Evolutionary conservation across 495 filamentous ascomycete species (phyloP).

Genomic region (Penicillium alfredii): DNA sequence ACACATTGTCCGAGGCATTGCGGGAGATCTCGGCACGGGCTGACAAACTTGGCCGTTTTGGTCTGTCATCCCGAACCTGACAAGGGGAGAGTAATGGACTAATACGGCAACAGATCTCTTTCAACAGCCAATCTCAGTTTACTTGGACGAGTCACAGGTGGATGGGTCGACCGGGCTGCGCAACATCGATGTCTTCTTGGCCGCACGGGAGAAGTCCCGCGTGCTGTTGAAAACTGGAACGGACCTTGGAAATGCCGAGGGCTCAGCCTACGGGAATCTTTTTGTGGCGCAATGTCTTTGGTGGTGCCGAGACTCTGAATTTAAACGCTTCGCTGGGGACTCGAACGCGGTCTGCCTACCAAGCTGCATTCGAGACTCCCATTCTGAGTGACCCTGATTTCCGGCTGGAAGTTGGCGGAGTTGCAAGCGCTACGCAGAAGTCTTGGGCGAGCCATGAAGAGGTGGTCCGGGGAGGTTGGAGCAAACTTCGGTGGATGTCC

Average conservation of each 20-base stretch:
- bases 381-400: constrained; percentile 76
- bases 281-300: constrained; percentile 87
- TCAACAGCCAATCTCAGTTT: constrained; percentile 72
- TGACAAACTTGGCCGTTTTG: constrained; percentile 72
- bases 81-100: constrained; percentile 6
- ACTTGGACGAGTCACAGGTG: constrained; percentile 64
- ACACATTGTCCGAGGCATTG: constrained; percentile 73
- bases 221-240: constrained; percentile 86
- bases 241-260: constrained; percentile 85
- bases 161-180: constrained; percentile 50
- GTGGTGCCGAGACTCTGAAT: constrained; percentile 84
- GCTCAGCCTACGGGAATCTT: constrained; percentile 79
- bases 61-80: constrained; percentile 40
- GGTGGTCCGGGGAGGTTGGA: constrained; percentile 69
- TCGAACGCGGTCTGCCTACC: constrained; percentile 82
- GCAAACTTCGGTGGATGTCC: constrained; percentile 67
- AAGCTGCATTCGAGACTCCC: constrained; percentile 74
- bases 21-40: constrained; percentile 59
- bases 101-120: constrained; percentile 62
- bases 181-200: constrained; percentile 72
- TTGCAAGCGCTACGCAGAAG: constrained; percentile 77
- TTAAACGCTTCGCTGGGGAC: constrained; percentile 83
- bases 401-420: constrained; percentile 64
- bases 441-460: constrained; percentile 92
- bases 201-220: constrained; percentile 69